Conservation (phyloP, 2,329 filamentous ascomycete genomes). For the Trichoderma brevicompactum region DNA sequence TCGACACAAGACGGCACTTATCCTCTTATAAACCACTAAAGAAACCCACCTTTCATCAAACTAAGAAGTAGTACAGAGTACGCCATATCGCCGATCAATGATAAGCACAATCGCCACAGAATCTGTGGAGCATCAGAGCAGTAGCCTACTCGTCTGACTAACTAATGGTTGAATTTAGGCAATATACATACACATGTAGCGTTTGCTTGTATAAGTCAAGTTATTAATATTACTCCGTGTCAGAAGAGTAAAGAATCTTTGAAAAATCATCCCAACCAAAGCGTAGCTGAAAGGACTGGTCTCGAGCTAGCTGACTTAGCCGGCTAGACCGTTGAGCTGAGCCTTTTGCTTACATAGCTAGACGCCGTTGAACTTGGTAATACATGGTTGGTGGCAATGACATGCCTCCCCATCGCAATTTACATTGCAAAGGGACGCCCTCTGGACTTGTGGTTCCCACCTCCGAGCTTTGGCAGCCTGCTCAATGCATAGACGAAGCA, state of each 20-base stretch:
- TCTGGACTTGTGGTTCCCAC: background rate
- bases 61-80: too few species aligned
- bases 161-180: too few species aligned
- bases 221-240: too few species aligned
- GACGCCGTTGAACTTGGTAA: background rate
- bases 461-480: background rate
- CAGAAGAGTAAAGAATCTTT: too few species aligned
- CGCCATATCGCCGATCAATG: too few species aligned
- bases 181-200: too few species aligned
- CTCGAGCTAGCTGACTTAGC: background rate
- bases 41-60: background rate
- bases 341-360: background rate
- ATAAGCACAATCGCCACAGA: too few species aligned
- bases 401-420: background rate
- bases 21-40: background rate
- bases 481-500: background rate
- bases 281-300: background rate
- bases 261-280: background rate
- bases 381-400: background rate
- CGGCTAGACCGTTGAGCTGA: background rate
- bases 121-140: too few species aligned
- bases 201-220: too few species aligned
- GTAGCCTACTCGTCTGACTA: too few species aligned
- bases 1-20: background rate
- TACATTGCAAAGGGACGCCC: too few species aligned